Evolutionary conservation across 306 rosid genomes (phyloP), one percentile per base, ranked within the genome.

Genomic region (Gillenia trifoliata): DNA sequence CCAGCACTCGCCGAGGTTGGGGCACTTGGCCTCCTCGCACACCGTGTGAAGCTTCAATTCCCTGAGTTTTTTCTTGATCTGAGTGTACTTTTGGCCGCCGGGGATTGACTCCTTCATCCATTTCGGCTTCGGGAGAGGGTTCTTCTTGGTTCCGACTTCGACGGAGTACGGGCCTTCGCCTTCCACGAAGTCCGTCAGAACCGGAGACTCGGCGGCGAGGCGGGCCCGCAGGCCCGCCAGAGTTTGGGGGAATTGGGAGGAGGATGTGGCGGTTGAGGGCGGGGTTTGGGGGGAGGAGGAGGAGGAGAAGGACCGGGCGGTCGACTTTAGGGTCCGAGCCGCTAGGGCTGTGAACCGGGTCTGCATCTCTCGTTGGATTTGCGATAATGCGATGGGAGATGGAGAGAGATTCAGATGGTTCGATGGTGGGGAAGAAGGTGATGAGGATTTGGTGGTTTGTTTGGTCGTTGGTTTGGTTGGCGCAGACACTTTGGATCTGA

Each of bases 81-180:
- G 99, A 49, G 93, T 97, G 73, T 95, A 95, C 82, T 95, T 95
- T 47, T 90, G 86, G 5, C 99, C 99, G 1, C 99, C 99, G 11
- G 99, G 99, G 25, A 95, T 76, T 5, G 99, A 79, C 79, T 92
- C 98, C 92, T 84, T 95, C 99, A 95, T 92, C 99, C 99, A 95
- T 78, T 89, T 95, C 17, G 99, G 99, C 83, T 95, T 95, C 40
- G 98, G 93, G 19, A 92, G 83, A 25, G 97, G 99, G 40, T 89
- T 95, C 96, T 92, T 95, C 94, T 92, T 95, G n/a, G 99, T 95
- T 0, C 99, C 98, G 4, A 92, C 99, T 82, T 92, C 97, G 4
- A 95, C 93, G 31, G 99, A 92, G 77, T 95, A 95, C 9, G 87
- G 77, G 47, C 75, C 69, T 1, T 64, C 83, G 8, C 93, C 84